Conservation (phyloP, 169 alveolate genomes). For the Plasmodium adleri region DNA sequence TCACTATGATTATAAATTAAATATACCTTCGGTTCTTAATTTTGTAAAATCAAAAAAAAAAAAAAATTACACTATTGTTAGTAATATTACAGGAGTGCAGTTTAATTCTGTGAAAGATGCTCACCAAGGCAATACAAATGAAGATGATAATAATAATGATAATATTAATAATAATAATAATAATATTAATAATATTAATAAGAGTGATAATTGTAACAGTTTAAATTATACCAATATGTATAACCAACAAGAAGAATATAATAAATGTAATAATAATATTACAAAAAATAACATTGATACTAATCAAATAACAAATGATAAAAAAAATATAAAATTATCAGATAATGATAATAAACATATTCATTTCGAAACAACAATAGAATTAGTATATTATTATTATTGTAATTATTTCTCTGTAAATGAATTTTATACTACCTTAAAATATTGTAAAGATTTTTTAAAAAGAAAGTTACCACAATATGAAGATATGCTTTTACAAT, state of each 20-base stretch:
- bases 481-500: constrained; percentile 69
- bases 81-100: neutral
- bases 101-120: neutral
- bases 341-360: constrained; percentile 13
- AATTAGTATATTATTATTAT: constrained; percentile 60
- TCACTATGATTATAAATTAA: constrained; percentile 48
- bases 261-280: neutral
- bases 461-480: constrained; percentile 50
- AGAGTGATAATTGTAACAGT: neutral
- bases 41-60: constrained; percentile 11
- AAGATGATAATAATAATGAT: neutral
- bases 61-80: neutral
- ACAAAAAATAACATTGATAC: neutral
- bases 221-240: neutral
- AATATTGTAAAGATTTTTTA: constrained; percentile 61
- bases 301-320: neutral
- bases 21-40: constrained; percentile 28
- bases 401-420: constrained; percentile 39
- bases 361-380: constrained; percentile 59
- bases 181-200: neutral
- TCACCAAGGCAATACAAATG: neutral
- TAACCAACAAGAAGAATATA: neutral
- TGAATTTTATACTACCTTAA: constrained; percentile 50
- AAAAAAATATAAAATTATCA: neutral
- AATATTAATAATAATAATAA: neutral